A percentile compares a stretch with the other conserved stretches of the same genome.
Conservation (phyloP, 2,329 filamentous ascomycete species). For the Trichoderma guizhouense region DNA sequence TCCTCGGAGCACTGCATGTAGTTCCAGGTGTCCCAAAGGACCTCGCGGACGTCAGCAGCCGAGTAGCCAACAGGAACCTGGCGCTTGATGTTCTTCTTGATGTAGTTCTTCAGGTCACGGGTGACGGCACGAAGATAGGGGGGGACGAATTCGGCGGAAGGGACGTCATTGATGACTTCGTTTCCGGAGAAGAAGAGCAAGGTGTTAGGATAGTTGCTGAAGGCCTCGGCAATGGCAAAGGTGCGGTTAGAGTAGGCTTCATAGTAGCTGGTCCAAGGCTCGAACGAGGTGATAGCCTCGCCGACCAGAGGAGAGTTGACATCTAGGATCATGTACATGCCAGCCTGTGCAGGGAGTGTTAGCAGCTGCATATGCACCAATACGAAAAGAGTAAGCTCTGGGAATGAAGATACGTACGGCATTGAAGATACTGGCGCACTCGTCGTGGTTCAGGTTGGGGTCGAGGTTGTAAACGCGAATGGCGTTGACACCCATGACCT, state of each 20-base stretch:
- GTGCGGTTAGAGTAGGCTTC: slow-evolving; percentile 61
- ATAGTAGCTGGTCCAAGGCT: slow-evolving; percentile 60
- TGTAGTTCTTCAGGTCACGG: slow-evolving; percentile 77
- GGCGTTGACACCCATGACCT: slow-evolving; percentile 62
- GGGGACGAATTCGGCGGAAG: slow-evolving; percentile 58
- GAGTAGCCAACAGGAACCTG: slow-evolving; percentile 76
- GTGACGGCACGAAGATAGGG: slow-evolving; percentile 74
- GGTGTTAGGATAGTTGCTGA: slow-evolving; percentile 64
- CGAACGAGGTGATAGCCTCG: slow-evolving; percentile 52
- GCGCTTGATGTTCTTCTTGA: slow-evolving; percentile 66
- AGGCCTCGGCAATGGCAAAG: slow-evolving; percentile 64
- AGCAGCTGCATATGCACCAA: not conserved
- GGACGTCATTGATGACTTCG: slow-evolving; percentile 68
- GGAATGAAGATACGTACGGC: slow-evolving; percentile 36
- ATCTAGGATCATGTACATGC: slow-evolving; percentile 67
- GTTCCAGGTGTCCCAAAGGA: slow-evolving; percentile 71
- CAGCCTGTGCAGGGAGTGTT: slow-evolving; percentile 40
- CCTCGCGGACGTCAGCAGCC: slow-evolving; percentile 71
- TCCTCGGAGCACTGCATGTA: slow-evolving; percentile 67
- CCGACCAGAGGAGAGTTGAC: slow-evolving; percentile 63
- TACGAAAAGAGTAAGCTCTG: not conserved
- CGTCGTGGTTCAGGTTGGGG: slow-evolving; percentile 63
- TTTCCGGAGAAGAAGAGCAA: slow-evolving; percentile 76
- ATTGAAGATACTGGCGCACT: slow-evolving; percentile 66
- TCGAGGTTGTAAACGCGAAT: slow-evolving; percentile 69